phyloP scores from a whole-genome alignment of 2,329 filamentous ascomycete genomes.

The Fusarium concolor region DNA sequence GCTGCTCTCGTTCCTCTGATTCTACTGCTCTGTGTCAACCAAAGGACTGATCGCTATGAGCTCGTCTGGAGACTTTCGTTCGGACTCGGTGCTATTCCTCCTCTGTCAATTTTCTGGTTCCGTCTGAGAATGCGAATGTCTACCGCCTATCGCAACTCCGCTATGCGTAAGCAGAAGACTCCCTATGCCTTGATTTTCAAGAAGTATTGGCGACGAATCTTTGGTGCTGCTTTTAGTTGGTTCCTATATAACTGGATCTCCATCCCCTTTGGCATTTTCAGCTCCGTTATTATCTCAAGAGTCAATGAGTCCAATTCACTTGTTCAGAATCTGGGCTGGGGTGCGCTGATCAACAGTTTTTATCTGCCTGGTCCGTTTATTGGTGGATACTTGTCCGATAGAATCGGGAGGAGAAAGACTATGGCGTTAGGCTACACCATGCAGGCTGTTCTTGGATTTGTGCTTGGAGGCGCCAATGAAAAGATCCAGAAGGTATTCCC shows the following conservation, averaged over 20 bases:
- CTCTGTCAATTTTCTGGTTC: constrained; percentile 13
- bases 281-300: neutral
- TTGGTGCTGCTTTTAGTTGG: constrained; percentile 3
- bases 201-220: constrained; percentile 9
- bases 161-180: neutral
- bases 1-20: neutral
- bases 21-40: neutral
- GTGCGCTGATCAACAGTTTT: constrained; percentile 2
- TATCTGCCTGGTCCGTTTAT: constrained; percentile 1
- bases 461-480: neutral
- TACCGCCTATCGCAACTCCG: constrained; percentile 1
- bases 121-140: constrained; percentile 12
- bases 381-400: neutral
- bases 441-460: neutral
- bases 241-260: constrained; percentile 19
- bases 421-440: neutral
- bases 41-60: neutral
- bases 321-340: constrained; percentile 10
- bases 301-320: constrained; percentile 11
- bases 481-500: neutral
- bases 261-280: constrained; percentile 9
- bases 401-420: neutral
- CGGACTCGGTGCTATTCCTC: constrained; percentile 1
- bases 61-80: neutral
- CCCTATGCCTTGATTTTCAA: constrained; percentile 3